These are phyloP conservation scores for Scutellaria barbata DNA, from an alignment of 257 asterid species.

Conservation along the genomic window DNA sequence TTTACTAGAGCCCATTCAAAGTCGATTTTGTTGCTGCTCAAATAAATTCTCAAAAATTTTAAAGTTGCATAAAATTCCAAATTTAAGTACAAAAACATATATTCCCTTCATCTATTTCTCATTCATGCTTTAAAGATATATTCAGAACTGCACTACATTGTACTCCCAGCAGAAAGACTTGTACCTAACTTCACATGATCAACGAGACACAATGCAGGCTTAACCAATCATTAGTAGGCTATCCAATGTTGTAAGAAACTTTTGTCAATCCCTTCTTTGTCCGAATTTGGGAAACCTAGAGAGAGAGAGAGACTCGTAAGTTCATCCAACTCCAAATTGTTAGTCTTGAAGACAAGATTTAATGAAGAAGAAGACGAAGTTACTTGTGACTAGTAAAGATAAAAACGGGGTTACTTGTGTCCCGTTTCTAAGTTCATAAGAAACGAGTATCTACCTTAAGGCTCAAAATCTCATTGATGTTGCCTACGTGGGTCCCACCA, in stretches of 20 bases:
- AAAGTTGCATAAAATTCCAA: neutral
- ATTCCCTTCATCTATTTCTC: neutral
- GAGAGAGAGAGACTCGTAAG: neutral
- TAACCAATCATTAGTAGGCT: constrained; percentile 24
- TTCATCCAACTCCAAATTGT: too few species aligned
- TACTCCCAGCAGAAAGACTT: too few species aligned
- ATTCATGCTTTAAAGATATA: neutral
- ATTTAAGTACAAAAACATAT: neutral
- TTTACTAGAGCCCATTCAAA: neutral
- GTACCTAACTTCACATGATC: too few species aligned
- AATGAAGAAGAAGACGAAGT: neutral
- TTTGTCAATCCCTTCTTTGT: constrained; percentile 71
- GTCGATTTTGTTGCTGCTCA: neutral
- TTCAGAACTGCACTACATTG: too few species aligned
- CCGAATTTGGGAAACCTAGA: constrained; percentile 86
- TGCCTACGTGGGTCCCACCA: constrained; percentile 82
- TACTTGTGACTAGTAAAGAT: neutral
- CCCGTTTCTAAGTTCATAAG: neutral
- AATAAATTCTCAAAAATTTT: neutral
- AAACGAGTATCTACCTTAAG: constrained; percentile 67
- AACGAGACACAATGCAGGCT: neutral
- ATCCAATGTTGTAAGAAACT: constrained; percentile 55
- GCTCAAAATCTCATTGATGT: constrained; percentile 65
- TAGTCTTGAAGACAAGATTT: too few species aligned
- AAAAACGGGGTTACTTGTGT: neutral